phyloP scores from a whole-genome alignment of 1,284 basidiomycete species.

The Boletus subluridellus region DNA sequence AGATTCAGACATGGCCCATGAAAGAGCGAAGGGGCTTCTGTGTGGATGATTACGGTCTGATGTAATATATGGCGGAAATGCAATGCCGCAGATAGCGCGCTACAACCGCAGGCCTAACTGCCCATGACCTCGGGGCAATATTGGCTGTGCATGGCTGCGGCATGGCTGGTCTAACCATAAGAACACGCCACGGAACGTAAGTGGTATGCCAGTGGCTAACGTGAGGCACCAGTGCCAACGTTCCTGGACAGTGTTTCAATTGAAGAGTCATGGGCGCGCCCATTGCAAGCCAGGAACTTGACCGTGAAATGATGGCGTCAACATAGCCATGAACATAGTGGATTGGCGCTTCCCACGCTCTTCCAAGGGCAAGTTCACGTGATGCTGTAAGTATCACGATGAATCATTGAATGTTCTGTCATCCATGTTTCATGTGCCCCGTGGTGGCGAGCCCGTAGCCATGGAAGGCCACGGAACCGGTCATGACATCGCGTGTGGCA shows the following conservation, averaged over 20 bases:
- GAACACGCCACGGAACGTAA: not conserved
- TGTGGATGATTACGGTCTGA: not conserved
- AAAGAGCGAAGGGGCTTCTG: not conserved
- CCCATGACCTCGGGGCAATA: not conserved
- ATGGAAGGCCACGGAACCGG: not conserved
- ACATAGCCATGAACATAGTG: not conserved
- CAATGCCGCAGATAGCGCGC: not conserved
- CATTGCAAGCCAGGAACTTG: not conserved
- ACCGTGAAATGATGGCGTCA: not conserved
- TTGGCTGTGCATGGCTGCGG: not conserved
- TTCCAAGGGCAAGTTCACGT: not conserved
- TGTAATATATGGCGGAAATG: conserved; percentile 1
- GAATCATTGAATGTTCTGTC: no score
- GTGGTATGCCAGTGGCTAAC: not conserved
- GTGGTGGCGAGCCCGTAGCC: no score
- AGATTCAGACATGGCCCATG: conserved; percentile 2
- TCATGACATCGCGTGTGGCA: not conserved
- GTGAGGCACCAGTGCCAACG: not conserved
- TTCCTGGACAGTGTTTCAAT: not conserved
- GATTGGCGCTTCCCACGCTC: not conserved
- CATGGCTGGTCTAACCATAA: no score
- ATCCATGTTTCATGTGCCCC: not conserved
- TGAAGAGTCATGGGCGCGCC: not conserved
- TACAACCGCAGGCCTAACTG: not conserved
- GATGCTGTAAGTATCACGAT: not conserved